These are phyloP conservation scores for Hypoxylon subgilvum DNA, from an alignment of 495 filamentous ascomycete species.

Conservation along the genomic window DNA sequence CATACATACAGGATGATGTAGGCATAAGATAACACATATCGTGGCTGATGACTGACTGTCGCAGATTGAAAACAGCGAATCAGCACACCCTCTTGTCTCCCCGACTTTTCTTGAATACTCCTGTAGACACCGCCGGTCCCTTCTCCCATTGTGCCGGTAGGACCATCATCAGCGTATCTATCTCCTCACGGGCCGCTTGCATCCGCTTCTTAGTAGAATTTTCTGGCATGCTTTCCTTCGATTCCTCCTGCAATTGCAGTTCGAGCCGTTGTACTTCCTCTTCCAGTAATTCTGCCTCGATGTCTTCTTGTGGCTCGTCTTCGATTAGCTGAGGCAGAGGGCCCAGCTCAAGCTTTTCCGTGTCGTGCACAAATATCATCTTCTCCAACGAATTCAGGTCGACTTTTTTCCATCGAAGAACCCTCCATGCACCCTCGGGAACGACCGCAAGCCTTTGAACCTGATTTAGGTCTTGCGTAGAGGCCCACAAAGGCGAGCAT, in stretches of 20 bases:
- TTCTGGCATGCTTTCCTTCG: background rate
- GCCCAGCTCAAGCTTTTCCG: slow-evolving; percentile 32
- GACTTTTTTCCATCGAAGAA: slow-evolving; percentile 36
- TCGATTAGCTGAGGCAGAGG: slow-evolving; percentile 30
- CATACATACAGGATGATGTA: slow-evolving; percentile 28
- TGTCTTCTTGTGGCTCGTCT: slow-evolving; percentile 27
- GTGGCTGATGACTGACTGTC: slow-evolving; percentile 21
- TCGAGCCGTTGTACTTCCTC: slow-evolving; percentile 22
- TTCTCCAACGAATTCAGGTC: slow-evolving; percentile 29
- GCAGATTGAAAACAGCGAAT: slow-evolving; percentile 10
- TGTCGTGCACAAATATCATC: slow-evolving; percentile 40
- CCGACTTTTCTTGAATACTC: slow-evolving; percentile 36
- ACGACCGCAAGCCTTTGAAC: slow-evolving; percentile 37
- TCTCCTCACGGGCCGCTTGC: slow-evolving; percentile 38
- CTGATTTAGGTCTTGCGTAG: slow-evolving; percentile 27
- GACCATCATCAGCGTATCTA: slow-evolving; percentile 40
- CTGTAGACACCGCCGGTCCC: slow-evolving; percentile 36
- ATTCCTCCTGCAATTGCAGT: slow-evolving; percentile 15
- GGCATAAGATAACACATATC: slow-evolving; percentile 23
- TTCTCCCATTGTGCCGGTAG: slow-evolving; percentile 37
- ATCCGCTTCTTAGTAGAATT: slow-evolving; percentile 38
- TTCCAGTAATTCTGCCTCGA: slow-evolving; percentile 22
- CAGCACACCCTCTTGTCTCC: slow-evolving; percentile 32
- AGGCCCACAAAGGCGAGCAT: slow-evolving; percentile 34
- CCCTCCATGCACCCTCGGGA: slow-evolving; percentile 38